Evolutionary conservation across 305 asterid species (phyloP).

Genomic region (Fraxinus floribunda): DNA sequence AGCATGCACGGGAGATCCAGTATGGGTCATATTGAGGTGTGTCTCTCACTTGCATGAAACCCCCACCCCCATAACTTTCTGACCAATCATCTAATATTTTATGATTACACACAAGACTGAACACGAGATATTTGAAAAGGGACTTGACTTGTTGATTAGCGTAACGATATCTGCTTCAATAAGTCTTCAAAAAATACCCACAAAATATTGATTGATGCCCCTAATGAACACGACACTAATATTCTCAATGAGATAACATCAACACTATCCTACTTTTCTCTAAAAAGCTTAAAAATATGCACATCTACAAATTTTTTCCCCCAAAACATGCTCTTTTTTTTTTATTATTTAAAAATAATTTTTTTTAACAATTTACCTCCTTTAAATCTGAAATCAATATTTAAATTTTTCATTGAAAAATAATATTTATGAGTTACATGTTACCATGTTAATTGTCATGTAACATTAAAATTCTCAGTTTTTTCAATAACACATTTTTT

Average conservation of each 20-base stretch:
- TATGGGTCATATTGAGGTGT: constrained; percentile 36
- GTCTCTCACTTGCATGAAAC: constrained; percentile 24
- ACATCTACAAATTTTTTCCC: too few relatives aligned
- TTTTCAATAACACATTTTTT: too few relatives aligned
- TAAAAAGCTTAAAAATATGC: not conserved
- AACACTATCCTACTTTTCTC: not conserved
- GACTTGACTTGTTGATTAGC: constrained; percentile 30
- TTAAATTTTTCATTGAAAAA: too few relatives aligned
- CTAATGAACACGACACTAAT: constrained; percentile 14
- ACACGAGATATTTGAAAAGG: constrained; percentile 6
- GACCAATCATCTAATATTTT: constrained; percentile 15
- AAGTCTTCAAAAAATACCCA: constrained; percentile 15
- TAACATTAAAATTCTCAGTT: too few relatives aligned
- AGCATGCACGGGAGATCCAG: constrained; percentile 25
- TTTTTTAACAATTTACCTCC: not conserved
- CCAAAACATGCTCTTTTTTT: too few relatives aligned
- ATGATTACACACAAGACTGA: constrained; percentile 13
- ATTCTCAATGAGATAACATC: not conserved
- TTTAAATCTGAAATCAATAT: too few relatives aligned
- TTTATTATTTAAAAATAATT: too few relatives aligned
- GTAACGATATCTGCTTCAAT: constrained; percentile 10
- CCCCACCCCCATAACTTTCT: constrained; percentile 28
- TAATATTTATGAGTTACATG: not conserved
- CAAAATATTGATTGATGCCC: constrained; percentile 24
- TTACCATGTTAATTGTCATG: not conserved